These are phyloP conservation scores for Vanrija sp. DNA, from an alignment of 1,284 basidiomycete genomes.

Conservation along the genomic window DNA sequence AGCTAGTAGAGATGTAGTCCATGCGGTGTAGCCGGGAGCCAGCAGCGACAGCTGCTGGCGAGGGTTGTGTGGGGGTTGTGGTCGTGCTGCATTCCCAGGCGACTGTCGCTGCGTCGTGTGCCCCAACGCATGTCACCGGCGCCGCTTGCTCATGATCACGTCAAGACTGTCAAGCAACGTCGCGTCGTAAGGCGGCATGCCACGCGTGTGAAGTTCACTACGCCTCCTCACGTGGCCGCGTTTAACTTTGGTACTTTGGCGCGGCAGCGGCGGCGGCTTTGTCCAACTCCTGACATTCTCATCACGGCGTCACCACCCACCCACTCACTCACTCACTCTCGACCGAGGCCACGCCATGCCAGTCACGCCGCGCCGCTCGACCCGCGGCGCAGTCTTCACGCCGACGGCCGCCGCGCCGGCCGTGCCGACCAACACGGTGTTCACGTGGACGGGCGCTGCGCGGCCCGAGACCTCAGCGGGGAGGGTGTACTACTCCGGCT, in stretches of 20 bases:
- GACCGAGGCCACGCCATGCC: conserved; percentile 1
- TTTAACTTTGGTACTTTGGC: background rate
- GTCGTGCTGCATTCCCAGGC: too few species aligned
- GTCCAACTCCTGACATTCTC: background rate
- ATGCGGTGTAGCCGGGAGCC: background rate
- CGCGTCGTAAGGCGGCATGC: background rate
- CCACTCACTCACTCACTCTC: background rate
- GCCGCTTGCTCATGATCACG: background rate
- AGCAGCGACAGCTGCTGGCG: too few species aligned
- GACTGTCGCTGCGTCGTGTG: too few species aligned
- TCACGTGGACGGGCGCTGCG: conserved; percentile 24
- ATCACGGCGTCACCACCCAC: background rate
- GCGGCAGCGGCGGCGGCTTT: background rate
- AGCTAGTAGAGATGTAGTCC: conserved; percentile 5
- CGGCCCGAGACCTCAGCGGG: background rate
- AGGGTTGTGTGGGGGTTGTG: too few species aligned
- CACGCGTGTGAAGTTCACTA: background rate
- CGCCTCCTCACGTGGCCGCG: background rate
- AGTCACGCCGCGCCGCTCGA: conserved; percentile 39
- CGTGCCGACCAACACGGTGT: conserved; percentile 15
- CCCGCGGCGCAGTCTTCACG: conserved; percentile 36
- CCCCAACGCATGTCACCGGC: too few species aligned
- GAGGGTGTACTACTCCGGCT: background rate
- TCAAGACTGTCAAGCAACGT: background rate
- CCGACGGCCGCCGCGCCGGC: conserved; percentile 17